phyloP scores from a whole-genome alignment of 225 moss, liverwort and hornwort species.

The Lunularia cruciata region DNA sequence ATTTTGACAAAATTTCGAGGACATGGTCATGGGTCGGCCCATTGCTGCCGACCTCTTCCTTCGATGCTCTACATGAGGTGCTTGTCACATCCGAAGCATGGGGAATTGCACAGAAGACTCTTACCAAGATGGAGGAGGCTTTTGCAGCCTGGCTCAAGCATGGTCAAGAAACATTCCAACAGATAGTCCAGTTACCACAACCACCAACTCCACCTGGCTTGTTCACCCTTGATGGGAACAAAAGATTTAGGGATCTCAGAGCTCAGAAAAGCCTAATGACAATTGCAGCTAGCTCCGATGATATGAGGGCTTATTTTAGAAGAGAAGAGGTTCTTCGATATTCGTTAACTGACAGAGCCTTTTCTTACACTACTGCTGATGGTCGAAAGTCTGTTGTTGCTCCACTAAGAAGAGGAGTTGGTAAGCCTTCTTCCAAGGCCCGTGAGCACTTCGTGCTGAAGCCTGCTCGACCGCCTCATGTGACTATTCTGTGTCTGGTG shows the following conservation, averaged over 20 bases:
- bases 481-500: conserved; percentile 80
- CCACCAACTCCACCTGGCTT: conserved; percentile 74
- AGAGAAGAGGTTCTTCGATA: conserved; percentile 74
- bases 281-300: conserved; percentile 70
- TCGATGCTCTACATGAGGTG: conserved; percentile 39
- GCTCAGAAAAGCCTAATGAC: conserved; percentile 82
- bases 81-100: conserved; percentile 64
- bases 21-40: conserved; percentile 76
- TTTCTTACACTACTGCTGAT: conserved; percentile 72
- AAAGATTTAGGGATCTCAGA: conserved; percentile 74
- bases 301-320: conserved; percentile 74
- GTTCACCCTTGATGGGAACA: conserved; percentile 65
- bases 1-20: conserved; percentile 66
- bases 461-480: conserved; percentile 74
- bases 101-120: conserved; percentile 72
- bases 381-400: conserved; percentile 76
- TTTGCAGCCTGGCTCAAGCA: conserved; percentile 85
- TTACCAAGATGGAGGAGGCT: conserved; percentile 75
- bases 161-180: conserved; percentile 72
- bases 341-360: conserved; percentile 71
- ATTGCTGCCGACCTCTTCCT: conserved; percentile 41
- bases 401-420: conserved; percentile 74
- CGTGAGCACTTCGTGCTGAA: conserved; percentile 86
- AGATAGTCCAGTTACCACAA: conserved; percentile 67
- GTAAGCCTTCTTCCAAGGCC: conserved; percentile 77